Evolutionary conservation across 768 basidiomycete species (phyloP).

Genomic region (Erythrobasidium yunnanense): DNA sequence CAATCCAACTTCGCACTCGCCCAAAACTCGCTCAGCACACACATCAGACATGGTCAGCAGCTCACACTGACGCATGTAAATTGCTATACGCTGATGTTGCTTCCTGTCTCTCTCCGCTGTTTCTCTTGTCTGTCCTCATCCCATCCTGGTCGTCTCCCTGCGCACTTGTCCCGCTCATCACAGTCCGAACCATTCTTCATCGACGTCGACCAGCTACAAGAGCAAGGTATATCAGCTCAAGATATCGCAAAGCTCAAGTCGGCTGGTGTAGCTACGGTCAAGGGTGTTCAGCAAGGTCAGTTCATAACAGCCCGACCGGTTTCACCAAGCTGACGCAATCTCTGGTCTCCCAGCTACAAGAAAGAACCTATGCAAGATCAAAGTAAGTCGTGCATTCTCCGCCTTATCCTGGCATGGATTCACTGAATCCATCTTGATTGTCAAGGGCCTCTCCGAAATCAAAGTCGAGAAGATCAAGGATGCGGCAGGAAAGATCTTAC

Average conservation of each 20-base stretch:
- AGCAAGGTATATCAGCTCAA: conserved; percentile 41
- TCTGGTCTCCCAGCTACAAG: conserved; percentile 58
- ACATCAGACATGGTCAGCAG: no score
- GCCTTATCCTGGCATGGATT: background rate
- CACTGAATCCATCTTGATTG: background rate
- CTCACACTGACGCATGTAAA: no score
- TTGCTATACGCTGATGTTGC: no score
- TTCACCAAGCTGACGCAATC: background rate
- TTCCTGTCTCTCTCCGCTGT: background rate
- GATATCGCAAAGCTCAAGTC: conserved; percentile 90
- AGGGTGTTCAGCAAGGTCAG: conserved; percentile 29
- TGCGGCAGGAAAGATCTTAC: conserved; percentile 66
- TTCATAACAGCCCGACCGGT: conserved; percentile 40
- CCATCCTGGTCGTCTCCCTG: no score
- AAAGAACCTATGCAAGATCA: conserved; percentile 82
- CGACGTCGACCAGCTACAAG: conserved; percentile 30
- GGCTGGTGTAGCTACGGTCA: conserved; percentile 37
- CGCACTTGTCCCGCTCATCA: background rate
- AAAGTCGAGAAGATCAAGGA: conserved; percentile 94
- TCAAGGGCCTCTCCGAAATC: conserved; percentile 83
- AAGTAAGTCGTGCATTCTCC: conserved; percentile 47
- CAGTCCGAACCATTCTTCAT: conserved; percentile 26
- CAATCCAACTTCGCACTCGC: background rate
- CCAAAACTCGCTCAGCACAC: background rate
- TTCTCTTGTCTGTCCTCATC: background rate